These are phyloP conservation scores for Colletotrichum caudatum DNA, from an alignment of 2,329 filamentous ascomycete genomes.

Conservation along the genomic window DNA sequence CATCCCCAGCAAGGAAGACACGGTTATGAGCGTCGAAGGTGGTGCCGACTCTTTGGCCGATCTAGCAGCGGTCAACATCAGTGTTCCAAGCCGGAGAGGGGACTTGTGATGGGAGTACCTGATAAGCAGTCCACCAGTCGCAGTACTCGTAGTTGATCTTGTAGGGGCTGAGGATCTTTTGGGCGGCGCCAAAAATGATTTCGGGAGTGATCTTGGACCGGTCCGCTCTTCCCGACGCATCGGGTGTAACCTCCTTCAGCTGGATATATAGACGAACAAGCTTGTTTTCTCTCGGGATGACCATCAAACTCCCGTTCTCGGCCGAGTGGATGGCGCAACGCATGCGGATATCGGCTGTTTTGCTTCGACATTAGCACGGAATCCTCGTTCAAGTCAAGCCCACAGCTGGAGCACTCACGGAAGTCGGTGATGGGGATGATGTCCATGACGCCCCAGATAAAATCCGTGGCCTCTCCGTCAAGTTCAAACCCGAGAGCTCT, in stretches of 20 bases:
- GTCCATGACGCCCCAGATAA: constrained; percentile 61
- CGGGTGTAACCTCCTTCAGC: constrained; percentile 60
- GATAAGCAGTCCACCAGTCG: constrained; percentile 76
- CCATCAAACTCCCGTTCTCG: constrained; percentile 69
- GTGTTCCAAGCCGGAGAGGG: constrained; percentile 43
- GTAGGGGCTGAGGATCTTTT: constrained; percentile 75
- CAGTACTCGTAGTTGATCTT: constrained; percentile 72
- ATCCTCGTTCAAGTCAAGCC: too few relatives aligned
- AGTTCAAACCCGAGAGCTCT: constrained; percentile 67
- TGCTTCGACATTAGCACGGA: neutral
- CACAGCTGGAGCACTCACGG: constrained; percentile 42
- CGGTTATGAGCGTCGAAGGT: constrained; percentile 67
- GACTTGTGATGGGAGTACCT: constrained; percentile 53
- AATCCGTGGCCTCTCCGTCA: constrained; percentile 65
- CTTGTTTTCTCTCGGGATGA: constrained; percentile 73
- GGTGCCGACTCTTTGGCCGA: constrained; percentile 73
- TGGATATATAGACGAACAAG: constrained; percentile 76
- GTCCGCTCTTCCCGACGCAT: constrained; percentile 62
- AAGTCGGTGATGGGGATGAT: constrained; percentile 61
- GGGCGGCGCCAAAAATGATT: constrained; percentile 70
- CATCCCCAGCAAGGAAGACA: constrained; percentile 79
- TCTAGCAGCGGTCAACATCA: constrained; percentile 61
- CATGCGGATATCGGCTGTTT: constrained; percentile 63
- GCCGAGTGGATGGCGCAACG: constrained; percentile 70
- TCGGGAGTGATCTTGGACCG: constrained; percentile 72